Conservation (phyloP, 1,284 basidiomycete species). For the Fomitopsis schrenkii region DNA sequence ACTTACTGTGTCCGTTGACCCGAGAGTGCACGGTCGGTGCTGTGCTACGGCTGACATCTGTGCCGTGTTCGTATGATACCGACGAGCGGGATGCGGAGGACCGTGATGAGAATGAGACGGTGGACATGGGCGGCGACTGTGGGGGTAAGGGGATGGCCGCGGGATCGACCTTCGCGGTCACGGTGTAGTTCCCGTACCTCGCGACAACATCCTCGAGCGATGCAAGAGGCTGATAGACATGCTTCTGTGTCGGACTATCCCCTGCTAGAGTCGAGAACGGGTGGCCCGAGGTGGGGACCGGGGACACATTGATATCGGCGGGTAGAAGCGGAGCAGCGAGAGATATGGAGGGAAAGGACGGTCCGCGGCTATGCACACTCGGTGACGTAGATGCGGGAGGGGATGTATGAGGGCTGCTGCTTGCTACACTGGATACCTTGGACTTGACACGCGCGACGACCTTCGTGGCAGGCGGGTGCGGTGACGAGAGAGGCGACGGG, state of each 20-base stretch:
- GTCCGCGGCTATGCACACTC: constrained; percentile 19
- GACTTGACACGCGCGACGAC: constrained; percentile 24
- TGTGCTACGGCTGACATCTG: constrained; percentile 31
- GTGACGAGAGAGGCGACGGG: constrained; percentile 13
- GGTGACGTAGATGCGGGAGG: constrained; percentile 19
- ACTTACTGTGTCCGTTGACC: constrained; percentile 16
- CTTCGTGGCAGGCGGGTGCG: constrained; percentile 9
- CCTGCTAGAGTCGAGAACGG: constrained; percentile 19
- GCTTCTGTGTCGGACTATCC: constrained; percentile 14
- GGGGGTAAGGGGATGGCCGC: constrained; percentile 52
- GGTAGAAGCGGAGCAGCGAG: constrained; percentile 21
- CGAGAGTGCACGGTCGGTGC: constrained; percentile 29
- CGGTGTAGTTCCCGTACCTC: constrained; percentile 23
- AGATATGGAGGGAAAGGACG: constrained; percentile 24
- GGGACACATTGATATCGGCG: constrained; percentile 15
- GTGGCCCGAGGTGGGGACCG: constrained; percentile 13
- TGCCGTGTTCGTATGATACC: constrained; percentile 31
- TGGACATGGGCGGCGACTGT: constrained; percentile 65
- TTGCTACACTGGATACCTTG: constrained; percentile 24
- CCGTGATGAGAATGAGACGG: constrained; percentile 65
- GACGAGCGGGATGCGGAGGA: constrained; percentile 60
- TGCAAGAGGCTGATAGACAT: constrained; percentile 19
- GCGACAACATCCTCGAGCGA: constrained; percentile 29
- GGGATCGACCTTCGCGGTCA: constrained; percentile 43
- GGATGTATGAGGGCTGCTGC: constrained; percentile 13